Conservation (phyloP, 148 eudicot species). For the Polygonum maritimum region DNA sequence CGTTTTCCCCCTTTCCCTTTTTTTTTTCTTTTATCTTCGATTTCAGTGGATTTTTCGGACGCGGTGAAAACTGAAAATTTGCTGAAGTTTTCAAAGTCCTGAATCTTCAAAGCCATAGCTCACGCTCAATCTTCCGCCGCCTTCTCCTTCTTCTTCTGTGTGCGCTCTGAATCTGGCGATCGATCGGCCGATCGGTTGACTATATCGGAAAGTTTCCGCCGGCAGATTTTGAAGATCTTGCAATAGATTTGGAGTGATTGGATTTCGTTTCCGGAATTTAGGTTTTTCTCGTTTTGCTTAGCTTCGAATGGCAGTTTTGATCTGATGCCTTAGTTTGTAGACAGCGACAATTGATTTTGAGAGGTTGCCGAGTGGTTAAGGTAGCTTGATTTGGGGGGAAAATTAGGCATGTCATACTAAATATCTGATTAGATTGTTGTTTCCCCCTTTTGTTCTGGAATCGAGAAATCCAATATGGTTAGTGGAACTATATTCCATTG, state of each 20-base stretch:
- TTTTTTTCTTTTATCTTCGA: not conserved
- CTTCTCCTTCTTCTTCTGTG: not conserved
- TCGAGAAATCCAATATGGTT: conserved; percentile 42
- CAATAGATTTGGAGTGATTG: not conserved
- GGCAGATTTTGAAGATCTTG: not conserved
- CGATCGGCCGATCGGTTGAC: not conserved
- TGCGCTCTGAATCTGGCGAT: not conserved
- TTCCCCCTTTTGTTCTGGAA: not conserved
- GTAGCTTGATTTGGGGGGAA: not conserved
- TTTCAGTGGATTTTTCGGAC: not conserved
- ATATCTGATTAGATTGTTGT: not conserved
- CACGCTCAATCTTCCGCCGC: not conserved
- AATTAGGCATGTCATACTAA: not conserved
- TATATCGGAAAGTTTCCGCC: not conserved
- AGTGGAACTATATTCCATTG: conserved; percentile 61
- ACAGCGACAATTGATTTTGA: not conserved
- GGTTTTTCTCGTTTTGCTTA: not conserved
- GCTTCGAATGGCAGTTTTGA: conserved; percentile 11
- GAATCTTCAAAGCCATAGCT: not conserved
- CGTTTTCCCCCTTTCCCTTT: not conserved
- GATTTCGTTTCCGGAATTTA: not conserved
- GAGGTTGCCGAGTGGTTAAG: not conserved
- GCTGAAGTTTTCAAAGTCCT: not conserved
- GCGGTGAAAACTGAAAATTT: not conserved
- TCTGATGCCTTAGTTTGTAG: conserved; percentile 10